phyloP scores from a whole-genome alignment of 768 basidiomycete species.

The Tulasnella sp. region DNA sequence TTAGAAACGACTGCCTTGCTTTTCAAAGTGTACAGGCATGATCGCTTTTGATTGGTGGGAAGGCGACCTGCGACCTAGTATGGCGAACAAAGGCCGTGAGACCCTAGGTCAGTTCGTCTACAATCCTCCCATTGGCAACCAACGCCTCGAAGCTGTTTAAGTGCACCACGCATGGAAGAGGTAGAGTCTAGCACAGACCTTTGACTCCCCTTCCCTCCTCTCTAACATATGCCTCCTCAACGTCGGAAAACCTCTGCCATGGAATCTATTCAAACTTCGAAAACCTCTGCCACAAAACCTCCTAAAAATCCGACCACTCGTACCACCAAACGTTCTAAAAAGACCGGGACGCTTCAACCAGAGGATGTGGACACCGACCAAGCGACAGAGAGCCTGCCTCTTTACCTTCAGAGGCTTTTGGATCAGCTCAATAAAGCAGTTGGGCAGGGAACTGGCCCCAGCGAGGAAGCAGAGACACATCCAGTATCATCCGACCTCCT shows the following conservation, averaged over 20 bases:
- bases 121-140: background rate
- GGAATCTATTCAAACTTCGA: too few species aligned
- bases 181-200: background rate
- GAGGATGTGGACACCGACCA: background rate
- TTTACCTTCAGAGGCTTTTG: background rate
- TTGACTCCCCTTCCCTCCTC: too few species aligned
- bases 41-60: too few species aligned
- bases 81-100: too few species aligned
- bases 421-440: background rate
- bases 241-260: too few species aligned
- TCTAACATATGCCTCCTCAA: too few species aligned
- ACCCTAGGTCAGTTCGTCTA: too few species aligned
- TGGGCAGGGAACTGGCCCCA: background rate
- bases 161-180: background rate
- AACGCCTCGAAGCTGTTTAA: background rate
- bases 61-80: too few species aligned
- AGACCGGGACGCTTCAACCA: background rate
- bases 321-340: background rate
- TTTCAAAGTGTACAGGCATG: too few species aligned
- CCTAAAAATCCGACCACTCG: too few species aligned
- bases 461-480: background rate
- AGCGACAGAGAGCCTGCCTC: background rate
- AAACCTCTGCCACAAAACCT: too few species aligned
- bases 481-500: background rate
- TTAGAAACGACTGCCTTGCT: too few species aligned